Evolutionary conservation across 1,284 basidiomycete species (phyloP).

Genomic region (Wallemia ichthyophaga): DNA sequence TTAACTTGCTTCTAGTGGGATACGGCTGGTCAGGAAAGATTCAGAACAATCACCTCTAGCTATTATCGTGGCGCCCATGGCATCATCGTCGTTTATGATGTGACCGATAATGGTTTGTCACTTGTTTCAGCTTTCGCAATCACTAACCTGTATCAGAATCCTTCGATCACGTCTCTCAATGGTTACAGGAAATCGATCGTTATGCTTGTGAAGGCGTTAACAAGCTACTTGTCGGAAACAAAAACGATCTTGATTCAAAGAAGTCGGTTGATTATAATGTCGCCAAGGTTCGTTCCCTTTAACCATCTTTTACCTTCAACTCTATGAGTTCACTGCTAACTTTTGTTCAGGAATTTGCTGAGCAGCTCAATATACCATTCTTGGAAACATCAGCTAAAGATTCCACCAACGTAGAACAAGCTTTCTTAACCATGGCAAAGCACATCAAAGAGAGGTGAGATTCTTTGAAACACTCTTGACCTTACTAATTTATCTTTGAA

Average conservation of each 20-base stretch:
- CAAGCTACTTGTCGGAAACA: conserved; percentile 97
- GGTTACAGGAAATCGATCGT: conserved; percentile 55
- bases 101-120: conserved; percentile 33
- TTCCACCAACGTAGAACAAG: conserved; percentile 20
- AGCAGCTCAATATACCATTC: conserved; percentile 13
- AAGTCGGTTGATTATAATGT: conserved; percentile 28
- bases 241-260: conserved; percentile 96
- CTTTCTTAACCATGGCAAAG: conserved; percentile 19
- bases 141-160: conserved; percentile 24
- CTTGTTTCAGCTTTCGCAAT: background rate
- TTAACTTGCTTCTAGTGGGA: conserved; percentile 37
- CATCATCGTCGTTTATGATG: conserved; percentile 91
- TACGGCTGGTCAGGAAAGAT: conserved; percentile 95
- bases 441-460: conserved; percentile 14
- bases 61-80: conserved; percentile 99
- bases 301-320: background rate
- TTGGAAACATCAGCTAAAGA: conserved; percentile 20
- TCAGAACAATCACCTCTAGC: conserved; percentile 97
- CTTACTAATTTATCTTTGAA: background rate
- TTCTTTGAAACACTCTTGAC: background rate
- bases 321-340: too few species aligned
- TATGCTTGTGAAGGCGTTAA: conserved; percentile 96
- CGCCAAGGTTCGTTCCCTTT: background rate
- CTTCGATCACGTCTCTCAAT: conserved; percentile 83
- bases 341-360: background rate